Conservation (phyloP, 352 stramenopile genomes). For the Pythium chondricola region DNA sequence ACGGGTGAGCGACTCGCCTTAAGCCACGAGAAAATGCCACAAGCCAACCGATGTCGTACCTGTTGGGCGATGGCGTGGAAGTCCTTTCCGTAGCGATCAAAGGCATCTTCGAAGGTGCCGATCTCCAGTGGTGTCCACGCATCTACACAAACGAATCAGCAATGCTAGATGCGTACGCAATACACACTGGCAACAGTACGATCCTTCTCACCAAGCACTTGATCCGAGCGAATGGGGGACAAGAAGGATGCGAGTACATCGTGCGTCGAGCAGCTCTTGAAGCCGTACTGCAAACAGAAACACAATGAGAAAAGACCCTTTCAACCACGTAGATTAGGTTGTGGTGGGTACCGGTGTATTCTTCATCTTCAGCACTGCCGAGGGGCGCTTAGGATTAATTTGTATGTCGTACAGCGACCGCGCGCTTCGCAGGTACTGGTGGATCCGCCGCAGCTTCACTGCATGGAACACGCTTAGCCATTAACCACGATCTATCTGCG, state of each 20-base stretch:
- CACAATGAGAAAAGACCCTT: neutral
- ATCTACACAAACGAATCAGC: slow-evolving; percentile 26
- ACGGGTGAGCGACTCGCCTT: no score
- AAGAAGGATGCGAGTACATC: slow-evolving; percentile 57
- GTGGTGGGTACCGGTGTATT: slow-evolving; percentile 29
- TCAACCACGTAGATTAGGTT: neutral
- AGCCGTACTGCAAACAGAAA: slow-evolving; percentile 40
- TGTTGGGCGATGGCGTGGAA: slow-evolving; percentile 72
- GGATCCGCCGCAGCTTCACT: slow-evolving; percentile 57
- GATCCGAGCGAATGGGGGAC: slow-evolving; percentile 53
- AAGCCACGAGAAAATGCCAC: slow-evolving; percentile 27
- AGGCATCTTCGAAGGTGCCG: slow-evolving; percentile 69
- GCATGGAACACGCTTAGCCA: neutral
- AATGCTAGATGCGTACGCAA: neutral
- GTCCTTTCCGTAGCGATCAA: slow-evolving; percentile 68
- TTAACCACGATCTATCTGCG: neutral
- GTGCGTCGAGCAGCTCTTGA: slow-evolving; percentile 61
- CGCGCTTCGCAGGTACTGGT: slow-evolving; percentile 51
- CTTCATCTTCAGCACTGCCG: slow-evolving; percentile 72
- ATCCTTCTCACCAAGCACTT: slow-evolving; percentile 52
- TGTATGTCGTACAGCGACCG: slow-evolving; percentile 69
- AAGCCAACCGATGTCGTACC: slow-evolving; percentile 23
- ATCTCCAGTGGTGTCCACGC: slow-evolving; percentile 72
- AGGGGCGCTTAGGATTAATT: slow-evolving; percentile 63
- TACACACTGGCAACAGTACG: neutral